phyloP scores from a whole-genome alignment of 495 filamentous ascomycete genomes.

The Penicillium riverlandense region DNA sequence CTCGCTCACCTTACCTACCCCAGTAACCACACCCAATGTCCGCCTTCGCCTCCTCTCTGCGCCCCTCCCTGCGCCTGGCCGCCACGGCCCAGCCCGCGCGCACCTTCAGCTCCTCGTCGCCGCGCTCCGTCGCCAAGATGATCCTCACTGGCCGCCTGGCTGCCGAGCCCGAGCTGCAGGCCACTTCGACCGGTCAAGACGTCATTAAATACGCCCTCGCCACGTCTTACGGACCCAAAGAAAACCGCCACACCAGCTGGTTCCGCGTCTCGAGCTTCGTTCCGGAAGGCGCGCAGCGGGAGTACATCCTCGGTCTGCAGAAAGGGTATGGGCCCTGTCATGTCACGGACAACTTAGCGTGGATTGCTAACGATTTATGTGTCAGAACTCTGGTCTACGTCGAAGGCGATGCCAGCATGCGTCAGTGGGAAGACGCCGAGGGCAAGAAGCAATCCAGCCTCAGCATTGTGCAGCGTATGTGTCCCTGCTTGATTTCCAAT shows the following conservation, averaged over 20 bases:
- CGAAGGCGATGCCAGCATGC: conserved; percentile 64
- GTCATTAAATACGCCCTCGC: conserved; percentile 62
- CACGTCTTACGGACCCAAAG: conserved; percentile 45
- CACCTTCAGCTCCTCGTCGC: conserved; percentile 47
- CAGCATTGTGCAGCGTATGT: conserved; percentile 69
- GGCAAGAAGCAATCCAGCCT: conserved; percentile 50
- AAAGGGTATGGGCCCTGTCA: conserved; percentile 65
- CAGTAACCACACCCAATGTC: conserved; percentile 38
- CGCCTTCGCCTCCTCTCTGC: conserved; percentile 40
- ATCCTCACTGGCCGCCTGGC: conserved; percentile 72
- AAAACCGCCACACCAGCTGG: conserved; percentile 67
- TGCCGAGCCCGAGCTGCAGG: conserved; percentile 56
- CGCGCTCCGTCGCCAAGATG: conserved; percentile 47
- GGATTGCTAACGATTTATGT: conserved; percentile 3
- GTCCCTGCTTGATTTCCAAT: neutral
- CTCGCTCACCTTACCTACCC: conserved; percentile 7
- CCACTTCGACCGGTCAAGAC: conserved; percentile 60
- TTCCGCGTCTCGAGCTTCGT: conserved; percentile 64
- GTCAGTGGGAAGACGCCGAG: conserved; percentile 52
- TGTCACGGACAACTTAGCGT: neutral
- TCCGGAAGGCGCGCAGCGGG: conserved; percentile 51
- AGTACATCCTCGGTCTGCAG: conserved; percentile 55
- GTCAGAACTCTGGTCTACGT: conserved; percentile 60
- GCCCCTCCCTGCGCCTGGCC: conserved; percentile 26
- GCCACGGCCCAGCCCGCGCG: conserved; percentile 39